Conservation (phyloP, 2,329 filamentous ascomycete species). For the Xylogone sp. region DNA sequence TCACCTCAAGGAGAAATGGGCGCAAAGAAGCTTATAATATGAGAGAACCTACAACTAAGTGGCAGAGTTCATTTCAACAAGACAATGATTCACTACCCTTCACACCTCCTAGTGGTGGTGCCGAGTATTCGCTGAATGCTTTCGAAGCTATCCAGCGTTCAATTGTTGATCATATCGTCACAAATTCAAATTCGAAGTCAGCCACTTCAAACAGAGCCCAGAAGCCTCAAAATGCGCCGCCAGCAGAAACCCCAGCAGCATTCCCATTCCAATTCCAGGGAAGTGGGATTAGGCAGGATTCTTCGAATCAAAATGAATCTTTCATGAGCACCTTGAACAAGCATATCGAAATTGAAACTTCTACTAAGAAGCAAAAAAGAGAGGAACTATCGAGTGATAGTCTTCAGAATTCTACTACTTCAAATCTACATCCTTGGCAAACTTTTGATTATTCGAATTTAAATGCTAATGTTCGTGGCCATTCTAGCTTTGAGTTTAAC, state of each 20-base stretch:
- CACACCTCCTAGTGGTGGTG: constrained; percentile 25
- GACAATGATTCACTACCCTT: neutral
- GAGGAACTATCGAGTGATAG: neutral
- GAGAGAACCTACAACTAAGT: neutral
- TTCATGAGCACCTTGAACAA: neutral
- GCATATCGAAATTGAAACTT: neutral
- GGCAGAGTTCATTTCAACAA: neutral
- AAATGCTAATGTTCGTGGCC: constrained; percentile 6
- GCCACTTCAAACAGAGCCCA: neutral
- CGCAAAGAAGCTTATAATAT: neutral
- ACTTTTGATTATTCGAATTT: neutral
- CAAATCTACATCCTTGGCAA: neutral
- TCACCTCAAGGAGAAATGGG: neutral
- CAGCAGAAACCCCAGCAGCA: neutral
- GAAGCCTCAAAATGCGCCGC: neutral
- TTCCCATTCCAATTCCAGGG: neutral
- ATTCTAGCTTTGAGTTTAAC: constrained; percentile 48
- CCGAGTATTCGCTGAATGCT: constrained; percentile 10
- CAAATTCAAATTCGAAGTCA: neutral
- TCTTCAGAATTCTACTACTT: neutral
- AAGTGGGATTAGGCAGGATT: neutral
- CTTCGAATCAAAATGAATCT: neutral
- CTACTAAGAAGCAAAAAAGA: neutral
- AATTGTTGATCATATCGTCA: constrained; percentile 7
- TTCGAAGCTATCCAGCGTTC: constrained; percentile 10